phyloP scores from a whole-genome alignment of 768 basidiomycete genomes.

The Boletus huronensis region DNA sequence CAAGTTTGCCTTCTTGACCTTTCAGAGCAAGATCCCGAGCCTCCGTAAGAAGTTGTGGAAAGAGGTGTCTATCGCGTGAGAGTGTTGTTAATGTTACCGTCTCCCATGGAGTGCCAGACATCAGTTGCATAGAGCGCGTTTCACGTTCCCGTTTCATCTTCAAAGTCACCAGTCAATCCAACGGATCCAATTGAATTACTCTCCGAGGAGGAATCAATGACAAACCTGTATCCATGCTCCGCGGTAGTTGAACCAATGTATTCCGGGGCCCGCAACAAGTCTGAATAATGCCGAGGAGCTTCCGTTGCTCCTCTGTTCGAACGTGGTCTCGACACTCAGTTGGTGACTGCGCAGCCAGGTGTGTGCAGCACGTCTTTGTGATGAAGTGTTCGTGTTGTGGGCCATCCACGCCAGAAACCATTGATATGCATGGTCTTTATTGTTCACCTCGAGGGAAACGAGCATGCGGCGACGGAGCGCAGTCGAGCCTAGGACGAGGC shows the following conservation, averaged over 20 bases:
- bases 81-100: constrained; percentile 92
- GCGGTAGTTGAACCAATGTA: constrained; percentile 85
- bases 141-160: constrained; percentile 95
- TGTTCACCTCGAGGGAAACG: constrained; percentile 93
- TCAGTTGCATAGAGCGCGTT: constrained; percentile 85
- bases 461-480: constrained; percentile 86
- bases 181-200: not conserved
- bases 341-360: constrained; percentile 79
- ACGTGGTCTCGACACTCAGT: constrained; percentile 89
- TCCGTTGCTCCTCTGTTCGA: constrained; percentile 88
- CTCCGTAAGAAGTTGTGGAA: constrained; percentile 77
- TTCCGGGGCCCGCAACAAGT: constrained; percentile 94
- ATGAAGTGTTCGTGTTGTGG: constrained; percentile 45
- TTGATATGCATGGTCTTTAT: constrained; percentile 90
- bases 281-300: constrained; percentile 86
- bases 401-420: constrained; percentile 99
- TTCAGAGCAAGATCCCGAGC: constrained; percentile 86
- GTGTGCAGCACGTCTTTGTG: constrained; percentile 23
- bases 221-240: constrained; percentile 94
- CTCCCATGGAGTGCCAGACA: constrained; percentile 95
- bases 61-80: constrained; percentile 78
- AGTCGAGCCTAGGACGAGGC: constrained; percentile 61
- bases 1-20: constrained; percentile 88
- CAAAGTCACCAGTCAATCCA: constrained; percentile 3
- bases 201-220: not conserved